phyloP scores from a whole-genome alignment of 768 basidiomycete species.

The Boletellus ananas region DNA sequence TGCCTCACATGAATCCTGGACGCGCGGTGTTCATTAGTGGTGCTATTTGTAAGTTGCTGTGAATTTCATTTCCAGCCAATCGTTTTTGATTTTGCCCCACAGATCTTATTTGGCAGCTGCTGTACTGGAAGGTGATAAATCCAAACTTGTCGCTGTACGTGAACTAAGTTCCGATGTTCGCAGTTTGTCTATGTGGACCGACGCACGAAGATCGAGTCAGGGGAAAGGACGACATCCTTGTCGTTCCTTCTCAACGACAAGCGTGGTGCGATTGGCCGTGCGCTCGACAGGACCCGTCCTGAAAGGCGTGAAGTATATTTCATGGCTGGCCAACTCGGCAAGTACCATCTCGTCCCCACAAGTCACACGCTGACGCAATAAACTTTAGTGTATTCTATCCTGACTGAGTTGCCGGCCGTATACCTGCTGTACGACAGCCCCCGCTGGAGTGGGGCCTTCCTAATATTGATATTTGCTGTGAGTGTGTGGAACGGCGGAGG shows the following conservation, averaged over 20 bases:
- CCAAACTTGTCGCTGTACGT: not conserved
- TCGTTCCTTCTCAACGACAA: slow-evolving; percentile 87
- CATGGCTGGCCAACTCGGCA: slow-evolving; percentile 81
- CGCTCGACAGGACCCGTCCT: slow-evolving; percentile 56
- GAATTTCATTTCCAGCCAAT: slow-evolving; percentile 7
- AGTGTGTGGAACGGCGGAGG: slow-evolving; percentile 96
- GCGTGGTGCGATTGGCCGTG: slow-evolving; percentile 74
- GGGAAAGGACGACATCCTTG: slow-evolving; percentile 87
- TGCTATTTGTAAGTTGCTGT: slow-evolving; percentile 64
- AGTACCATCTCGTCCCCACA: slow-evolving; percentile 20
- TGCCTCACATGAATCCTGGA: slow-evolving; percentile 68
- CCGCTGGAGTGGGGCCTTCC: slow-evolving; percentile 71
- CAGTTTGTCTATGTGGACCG: slow-evolving; percentile 87
- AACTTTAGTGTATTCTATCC: slow-evolving; percentile 67
- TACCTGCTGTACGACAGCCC: slow-evolving; percentile 80
- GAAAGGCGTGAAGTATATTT: slow-evolving; percentile 67
- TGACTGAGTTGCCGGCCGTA: slow-evolving; percentile 84
- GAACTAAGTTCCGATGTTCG: slow-evolving; percentile 2
- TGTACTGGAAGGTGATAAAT: slow-evolving; percentile 83
- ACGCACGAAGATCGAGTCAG: slow-evolving; percentile 85
- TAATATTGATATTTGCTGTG: slow-evolving; percentile 77
- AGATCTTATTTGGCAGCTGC: slow-evolving; percentile 91
- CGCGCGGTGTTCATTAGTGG: slow-evolving; percentile 75
- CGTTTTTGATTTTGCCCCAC: slow-evolving; percentile 5
- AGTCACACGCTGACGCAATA: not conserved